Evolutionary conservation across 2,329 filamentous ascomycete species (phyloP), one percentile per base, ranked within the genome.

Genomic region (Stemphylium lycopersici): DNA sequence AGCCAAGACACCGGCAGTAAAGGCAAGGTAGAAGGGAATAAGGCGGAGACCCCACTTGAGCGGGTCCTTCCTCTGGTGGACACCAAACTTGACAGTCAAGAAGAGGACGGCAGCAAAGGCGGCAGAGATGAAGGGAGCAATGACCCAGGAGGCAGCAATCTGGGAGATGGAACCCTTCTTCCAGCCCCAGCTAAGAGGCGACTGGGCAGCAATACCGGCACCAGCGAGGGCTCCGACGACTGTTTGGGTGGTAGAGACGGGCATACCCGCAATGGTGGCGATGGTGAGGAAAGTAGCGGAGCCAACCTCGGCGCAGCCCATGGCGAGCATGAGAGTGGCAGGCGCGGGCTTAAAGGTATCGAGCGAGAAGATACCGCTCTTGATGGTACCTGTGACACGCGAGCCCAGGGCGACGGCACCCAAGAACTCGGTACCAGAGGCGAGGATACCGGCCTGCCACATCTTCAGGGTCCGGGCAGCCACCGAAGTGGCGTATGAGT

Each of bases 191-290:
- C 61, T 68, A 31, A 70, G 59, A 24, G 59, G 53, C 15, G 67
- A 60, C 4, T 56, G 50, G 20, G 66, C 60, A 15, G 83, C 85
- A 36, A 87, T 77, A 48, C 84, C 84, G 66, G 86, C 83, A 52
- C 85, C 85, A 48, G 86, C 77, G 31, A 87, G 79, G 56, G 83
- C 83, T 16, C 83, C 83, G 57, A 87, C 80, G 55, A 87, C 80
- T 8, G 83, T 84, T 69, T 87, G 84, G 2, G 84, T 87, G 2
- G 85, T 86, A 0, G 83, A 86, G 16, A 87, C 84, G 32, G 84
- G 85, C 59, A 85, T 78, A 34, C 83, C 83, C n/a, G 38, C 38
- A 36, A 60, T 70, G 3, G 84, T 87, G 32, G 82, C 83, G 57
- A 85, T 68, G 53, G 84, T 85, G 12, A 87, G 47, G 37, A 55